Evolutionary conservation across 1,139 yeast species (phyloP).

Genomic region (Yamadazyma diddensiae): DNA sequence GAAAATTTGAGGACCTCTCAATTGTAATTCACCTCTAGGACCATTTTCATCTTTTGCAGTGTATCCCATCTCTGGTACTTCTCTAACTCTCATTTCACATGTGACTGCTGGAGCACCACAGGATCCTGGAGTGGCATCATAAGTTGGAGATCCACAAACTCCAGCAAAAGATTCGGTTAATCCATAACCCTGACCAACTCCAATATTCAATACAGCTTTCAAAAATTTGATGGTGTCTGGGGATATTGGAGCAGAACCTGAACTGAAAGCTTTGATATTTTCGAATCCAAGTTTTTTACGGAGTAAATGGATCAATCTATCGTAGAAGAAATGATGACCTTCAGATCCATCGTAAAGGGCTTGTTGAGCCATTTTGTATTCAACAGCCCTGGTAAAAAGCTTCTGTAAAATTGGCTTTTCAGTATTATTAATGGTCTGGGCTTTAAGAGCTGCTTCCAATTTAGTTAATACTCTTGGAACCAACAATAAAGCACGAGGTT

Average conservation of each 20-base stretch:
- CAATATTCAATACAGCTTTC: conserved; percentile 58
- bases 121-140: conserved; percentile 53
- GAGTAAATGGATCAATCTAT: conserved; percentile 47
- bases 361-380: conserved; percentile 31
- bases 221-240: conserved; percentile 58
- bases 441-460: conserved; percentile 52
- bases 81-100: conserved; percentile 58
- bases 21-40: conserved; percentile 54
- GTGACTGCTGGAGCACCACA: conserved; percentile 60
- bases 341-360: conserved; percentile 24
- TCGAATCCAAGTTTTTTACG: conserved; percentile 58
- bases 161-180: conserved; percentile 76
- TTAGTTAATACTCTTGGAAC: conserved; percentile 70
- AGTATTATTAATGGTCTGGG: conserved; percentile 39
- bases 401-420: conserved; percentile 28
- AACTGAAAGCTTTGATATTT: conserved; percentile 37
- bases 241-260: conserved; percentile 78
- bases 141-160: conserved; percentile 38
- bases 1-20: conserved; percentile 70
- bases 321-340: conserved; percentile 41
- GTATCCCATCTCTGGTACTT: conserved; percentile 69
- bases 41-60: conserved; percentile 39
- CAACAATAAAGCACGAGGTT: conserved; percentile 51
- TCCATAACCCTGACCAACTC: conserved; percentile 73
- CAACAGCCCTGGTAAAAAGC: conserved; percentile 28